Evolutionary conservation across 75 land plant genomes (phyloP), one percentile per base, ranked within the genome.

Genomic region (Pinus tabuliformis): DNA sequence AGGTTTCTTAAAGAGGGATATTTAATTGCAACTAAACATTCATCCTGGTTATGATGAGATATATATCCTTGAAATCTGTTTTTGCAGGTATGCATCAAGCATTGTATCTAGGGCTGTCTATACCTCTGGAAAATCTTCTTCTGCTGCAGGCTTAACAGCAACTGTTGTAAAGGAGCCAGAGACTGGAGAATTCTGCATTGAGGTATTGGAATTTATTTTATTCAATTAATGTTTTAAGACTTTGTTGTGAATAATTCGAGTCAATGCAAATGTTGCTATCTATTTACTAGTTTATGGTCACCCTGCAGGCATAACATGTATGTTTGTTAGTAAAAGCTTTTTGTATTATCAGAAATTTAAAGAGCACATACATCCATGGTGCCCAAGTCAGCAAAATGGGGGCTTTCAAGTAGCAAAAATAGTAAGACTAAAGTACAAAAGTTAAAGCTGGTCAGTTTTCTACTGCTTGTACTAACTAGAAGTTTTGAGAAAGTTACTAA

Each of bases 161-260:
- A 91, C 92, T 59, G 99, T 97, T 42, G 98, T 94, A 60, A 97
- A 95, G 84, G 99, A 97, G 75, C 98, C 99, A 70, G 99, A 97
- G 61, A 97, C 99, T 49, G 98, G 99, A 24, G 99, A 97, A 73
- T 95, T 95, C 81, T 97, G 98, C 77, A 97, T 97, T 71, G 99
- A 97, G 99, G 99, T 97, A 77, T 57, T 60, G 22, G 12, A 26
- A 71, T 73, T 58, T 52, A 33, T 76, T n/a, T 77, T 24, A 6
- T 7, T 28, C 28, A 52, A 56, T 57, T 62, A 13, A n/a, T 21
- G 18, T 59, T 58, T 62, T 12, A 6, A 11, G 7, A 18, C 36
- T 17, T 18, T 70, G 13, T 70, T 7, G 1, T 24, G 36, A 70
- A 17, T 26, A 70, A 22, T 26, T 22, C 24, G 49, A 6, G 49